Evolutionary conservation across 148 eudicot genomes (phyloP).

Genomic region (Arctostaphylos glauca): DNA sequence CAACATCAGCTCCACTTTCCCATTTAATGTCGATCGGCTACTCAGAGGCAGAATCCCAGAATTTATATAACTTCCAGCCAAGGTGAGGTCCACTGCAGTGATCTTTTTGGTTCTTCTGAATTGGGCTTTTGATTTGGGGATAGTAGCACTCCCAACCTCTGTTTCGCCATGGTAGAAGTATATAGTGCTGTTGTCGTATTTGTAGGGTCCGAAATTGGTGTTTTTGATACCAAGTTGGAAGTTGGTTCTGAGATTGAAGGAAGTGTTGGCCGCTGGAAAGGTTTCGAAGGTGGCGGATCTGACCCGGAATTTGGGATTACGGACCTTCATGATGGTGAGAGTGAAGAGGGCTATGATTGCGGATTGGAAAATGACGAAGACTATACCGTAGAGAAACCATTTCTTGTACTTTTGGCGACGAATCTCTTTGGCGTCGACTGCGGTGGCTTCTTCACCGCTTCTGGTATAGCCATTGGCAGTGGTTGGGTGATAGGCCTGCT

Average conservation of each 20-base stretch:
- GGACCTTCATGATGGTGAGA: constrained; percentile 17
- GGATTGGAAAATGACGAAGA: constrained; percentile 9
- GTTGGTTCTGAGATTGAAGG: neutral
- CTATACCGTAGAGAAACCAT: neutral
- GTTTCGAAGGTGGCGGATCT: too few relatives aligned
- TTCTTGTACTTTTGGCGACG: constrained; percentile 23
- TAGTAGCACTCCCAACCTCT: too few relatives aligned
- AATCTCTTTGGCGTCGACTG: neutral
- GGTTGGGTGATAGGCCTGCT: neutral
- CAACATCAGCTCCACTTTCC: neutral
- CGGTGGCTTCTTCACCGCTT: neutral
- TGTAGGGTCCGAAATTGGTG: too few relatives aligned
- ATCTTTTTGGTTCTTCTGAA: too few relatives aligned
- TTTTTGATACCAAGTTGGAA: neutral
- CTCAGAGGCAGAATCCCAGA: constrained; percentile 20
- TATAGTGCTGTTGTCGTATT: too few relatives aligned
- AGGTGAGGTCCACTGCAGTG: too few relatives aligned
- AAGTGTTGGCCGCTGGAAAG: neutral
- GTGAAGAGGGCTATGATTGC: neutral
- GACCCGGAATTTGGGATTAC: constrained; percentile 22
- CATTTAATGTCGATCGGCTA: constrained; percentile 9
- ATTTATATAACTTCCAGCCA: neutral
- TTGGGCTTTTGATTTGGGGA: too few relatives aligned
- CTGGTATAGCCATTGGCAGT: neutral
- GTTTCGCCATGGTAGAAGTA: too few relatives aligned